Evolutionary conservation across 768 basidiomycete species (phyloP), one percentile per base, ranked within the genome.

Genomic region (Leccinum rimulosum): DNA sequence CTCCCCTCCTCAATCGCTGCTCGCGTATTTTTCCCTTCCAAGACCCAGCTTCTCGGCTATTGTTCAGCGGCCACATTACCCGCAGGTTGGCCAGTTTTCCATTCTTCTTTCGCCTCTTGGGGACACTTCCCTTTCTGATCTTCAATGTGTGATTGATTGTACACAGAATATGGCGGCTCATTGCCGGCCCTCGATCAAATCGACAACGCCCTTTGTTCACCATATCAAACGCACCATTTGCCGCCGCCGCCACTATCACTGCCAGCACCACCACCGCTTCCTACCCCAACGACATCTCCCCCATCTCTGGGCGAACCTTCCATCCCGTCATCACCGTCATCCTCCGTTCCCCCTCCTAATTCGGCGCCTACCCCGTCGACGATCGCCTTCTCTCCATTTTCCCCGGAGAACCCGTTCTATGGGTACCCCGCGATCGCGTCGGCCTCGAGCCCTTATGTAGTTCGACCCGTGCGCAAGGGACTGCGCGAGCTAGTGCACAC

Each of bases 371-470:
- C 38, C 35, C 38, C 63, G 43, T 63, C 64, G 36, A 55, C 61
- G 49, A 55, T 64, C 25, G 14, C 25, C 17, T 62, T 84, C 45
- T 78, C 85, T 9, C 78, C 86, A 19, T 83, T 81, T 31, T 90
- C 89, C 28, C 68, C 75, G 38, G 73, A 82, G 43, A 91, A 90
- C 62, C 90, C 90, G 1, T 91, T 86, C 72, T 92, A 83, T 61
- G 89, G 89, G 4, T 91, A 91, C 66, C 87, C 89, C 6, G 77
- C 79, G 12, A 33, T 63, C 43, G 45, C 76, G 6, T 69, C 71
- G 64, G 58, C 70, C 65, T 50, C 66, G 25, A 53, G 50, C 8
- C 73, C 79, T 15, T 74, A 79, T 52, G 71, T 75, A 15, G 76
- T 88, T 61, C 80, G 78, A 38, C 79, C 84, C 68, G 86, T 87